A percentile compares a stretch with the other conserved stretches of the same genome.
phyloP scores from a whole-genome alignment of 352 stramenopile species.

The Pythium sp. region DNA sequence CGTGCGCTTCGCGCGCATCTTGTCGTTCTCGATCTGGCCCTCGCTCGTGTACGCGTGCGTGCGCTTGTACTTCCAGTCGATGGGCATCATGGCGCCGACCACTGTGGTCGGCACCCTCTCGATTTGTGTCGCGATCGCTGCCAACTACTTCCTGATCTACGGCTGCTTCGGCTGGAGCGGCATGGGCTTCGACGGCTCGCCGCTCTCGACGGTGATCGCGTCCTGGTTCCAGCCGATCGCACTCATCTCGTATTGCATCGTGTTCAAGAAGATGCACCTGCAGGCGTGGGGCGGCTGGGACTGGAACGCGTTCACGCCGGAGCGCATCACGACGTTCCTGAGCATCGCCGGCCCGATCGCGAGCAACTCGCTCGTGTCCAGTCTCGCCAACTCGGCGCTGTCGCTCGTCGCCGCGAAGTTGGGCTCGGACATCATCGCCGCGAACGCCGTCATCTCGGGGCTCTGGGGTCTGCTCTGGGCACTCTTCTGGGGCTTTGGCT shows the following conservation, averaged over 20 bases:
- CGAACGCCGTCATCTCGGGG: conserved; percentile 69
- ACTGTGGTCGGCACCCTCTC: conserved; percentile 68
- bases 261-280: conserved; percentile 71
- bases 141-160: conserved; percentile 72
- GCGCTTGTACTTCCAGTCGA: conserved; percentile 81
- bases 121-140: conserved; percentile 52
- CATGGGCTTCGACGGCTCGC: conserved; percentile 76
- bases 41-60: conserved; percentile 76
- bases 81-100: conserved; percentile 75
- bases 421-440: conserved; percentile 71
- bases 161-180: conserved; percentile 50
- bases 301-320: conserved; percentile 47
- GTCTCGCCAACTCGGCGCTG: conserved; percentile 66
- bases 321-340: conserved; percentile 63
- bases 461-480: conserved; percentile 70
- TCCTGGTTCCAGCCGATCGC: conserved; percentile 79
- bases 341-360: conserved; percentile 62
- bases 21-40: conserved; percentile 77
- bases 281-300: conserved; percentile 74
- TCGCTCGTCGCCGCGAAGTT: conserved; percentile 70
- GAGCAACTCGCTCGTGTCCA: conserved; percentile 67
- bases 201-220: conserved; percentile 70
- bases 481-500: conserved; percentile 80
- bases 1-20: conserved; percentile 68
- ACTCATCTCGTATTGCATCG: conserved; percentile 71